Conservation (phyloP, 1,284 basidiomycete species). For the Melampsora larici-populina region DNA sequence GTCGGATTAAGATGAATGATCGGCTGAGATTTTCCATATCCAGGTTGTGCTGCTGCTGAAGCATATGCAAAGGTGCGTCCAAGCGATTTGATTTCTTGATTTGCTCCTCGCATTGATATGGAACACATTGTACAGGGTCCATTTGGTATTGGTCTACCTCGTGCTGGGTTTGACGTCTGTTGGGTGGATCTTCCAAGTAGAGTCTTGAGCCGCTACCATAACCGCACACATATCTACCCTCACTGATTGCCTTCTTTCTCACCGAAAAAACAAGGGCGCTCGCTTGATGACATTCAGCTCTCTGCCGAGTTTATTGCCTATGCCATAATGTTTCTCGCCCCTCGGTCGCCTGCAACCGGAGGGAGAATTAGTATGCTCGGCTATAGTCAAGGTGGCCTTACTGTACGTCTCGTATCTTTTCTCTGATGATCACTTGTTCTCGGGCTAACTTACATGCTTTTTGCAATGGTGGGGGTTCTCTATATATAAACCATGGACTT, state of each 20-base stretch:
- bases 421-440: not conserved
- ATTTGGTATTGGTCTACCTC: constrained; percentile 27
- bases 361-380: constrained; percentile 51
- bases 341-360: constrained; percentile 46
- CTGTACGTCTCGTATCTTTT: constrained; percentile 47
- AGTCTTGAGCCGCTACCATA: not conserved
- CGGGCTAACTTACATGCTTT: not conserved
- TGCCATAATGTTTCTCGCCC: constrained; percentile 49
- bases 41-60: not conserved
- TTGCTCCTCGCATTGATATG: not conserved
- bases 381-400: constrained; percentile 52
- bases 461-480: not conserved
- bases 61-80: not conserved
- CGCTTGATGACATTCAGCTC: constrained; percentile 50
- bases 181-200: constrained; percentile 51
- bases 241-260: not conserved
- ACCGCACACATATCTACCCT: not conserved
- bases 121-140: constrained; percentile 1
- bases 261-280: no score
- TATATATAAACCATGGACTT: no score
- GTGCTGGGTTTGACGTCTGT: constrained; percentile 52
- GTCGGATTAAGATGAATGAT: not conserved
- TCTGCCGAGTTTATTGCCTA: constrained; percentile 53
- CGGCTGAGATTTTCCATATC: constrained; percentile 1
- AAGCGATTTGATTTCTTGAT: not conserved